Conservation (phyloP, 805 yeast species). For the Cyberlindnera euphorbiae region DNA sequence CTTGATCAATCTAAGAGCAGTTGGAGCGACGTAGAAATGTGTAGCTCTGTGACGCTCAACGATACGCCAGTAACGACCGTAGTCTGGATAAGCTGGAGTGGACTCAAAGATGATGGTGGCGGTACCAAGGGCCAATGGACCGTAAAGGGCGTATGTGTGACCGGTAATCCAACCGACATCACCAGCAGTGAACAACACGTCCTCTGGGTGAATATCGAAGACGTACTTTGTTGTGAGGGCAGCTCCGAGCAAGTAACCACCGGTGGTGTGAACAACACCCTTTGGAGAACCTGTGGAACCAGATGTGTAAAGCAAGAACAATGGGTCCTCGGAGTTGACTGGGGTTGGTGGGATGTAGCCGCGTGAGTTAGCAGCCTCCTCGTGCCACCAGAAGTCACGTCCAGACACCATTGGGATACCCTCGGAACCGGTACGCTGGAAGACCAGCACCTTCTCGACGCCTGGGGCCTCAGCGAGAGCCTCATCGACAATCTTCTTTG, state of each 20-base stretch:
- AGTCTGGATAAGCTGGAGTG: slow-evolving; percentile 82
- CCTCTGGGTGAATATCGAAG: slow-evolving; percentile 72
- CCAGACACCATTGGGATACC: slow-evolving; percentile 7
- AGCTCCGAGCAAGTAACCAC: slow-evolving; percentile 74
- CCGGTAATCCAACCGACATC: slow-evolving; percentile 93
- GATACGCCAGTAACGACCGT: slow-evolving; percentile 76
- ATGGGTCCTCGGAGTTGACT: slow-evolving; percentile 75
- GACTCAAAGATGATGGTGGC: slow-evolving; percentile 82
- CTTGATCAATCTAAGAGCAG: slow-evolving; percentile 72
- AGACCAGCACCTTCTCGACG: slow-evolving; percentile 68
- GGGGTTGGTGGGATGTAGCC: slow-evolving; percentile 71
- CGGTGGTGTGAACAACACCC: slow-evolving; percentile 80
- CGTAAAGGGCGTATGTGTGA: slow-evolving; percentile 78
- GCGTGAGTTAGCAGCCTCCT: slow-evolving; percentile 58
- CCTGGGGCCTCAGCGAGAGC: slow-evolving; percentile 42
- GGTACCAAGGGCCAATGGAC: slow-evolving; percentile 72
- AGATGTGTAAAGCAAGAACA: slow-evolving; percentile 76
- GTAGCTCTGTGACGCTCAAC: slow-evolving; percentile 67
- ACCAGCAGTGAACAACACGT: slow-evolving; percentile 79
- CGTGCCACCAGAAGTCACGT: slow-evolving; percentile 75
- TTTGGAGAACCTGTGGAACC: slow-evolving; percentile 89
- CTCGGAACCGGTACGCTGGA: slow-evolving; percentile 57
- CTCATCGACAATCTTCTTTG: slow-evolving; percentile 79
- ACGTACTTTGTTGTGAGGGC: slow-evolving; percentile 67
- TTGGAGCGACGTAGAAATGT: slow-evolving; percentile 82